Conservation (phyloP, 1,139 yeast genomes). For the Hyphopichia burtonii region DNA sequence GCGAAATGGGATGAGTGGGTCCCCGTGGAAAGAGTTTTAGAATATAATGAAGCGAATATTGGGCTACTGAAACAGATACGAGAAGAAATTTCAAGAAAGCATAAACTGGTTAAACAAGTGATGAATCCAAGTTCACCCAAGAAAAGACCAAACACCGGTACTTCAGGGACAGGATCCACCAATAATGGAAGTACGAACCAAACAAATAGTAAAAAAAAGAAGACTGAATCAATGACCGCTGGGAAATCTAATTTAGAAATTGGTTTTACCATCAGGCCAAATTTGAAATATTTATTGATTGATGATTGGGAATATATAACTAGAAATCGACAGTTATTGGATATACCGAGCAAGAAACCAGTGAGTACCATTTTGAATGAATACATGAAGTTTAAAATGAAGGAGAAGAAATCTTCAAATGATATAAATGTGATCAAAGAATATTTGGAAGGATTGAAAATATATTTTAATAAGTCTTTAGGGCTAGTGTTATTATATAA, state of each 20-base stretch:
- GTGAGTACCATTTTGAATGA: constrained; percentile 53
- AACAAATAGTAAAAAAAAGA: constrained; percentile 13
- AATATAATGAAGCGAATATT: constrained; percentile 67
- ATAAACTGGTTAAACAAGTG: constrained; percentile 5
- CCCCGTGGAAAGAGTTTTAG: constrained; percentile 62
- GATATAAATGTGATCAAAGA: constrained; percentile 64
- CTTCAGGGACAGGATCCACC: not conserved
- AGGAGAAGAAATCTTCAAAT: constrained; percentile 17
- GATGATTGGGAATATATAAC: constrained; percentile 95
- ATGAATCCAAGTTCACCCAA: not conserved
- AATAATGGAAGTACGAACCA: constrained; percentile 9
- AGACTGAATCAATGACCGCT: constrained; percentile 24
- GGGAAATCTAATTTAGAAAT: constrained; percentile 33
- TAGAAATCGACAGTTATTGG: constrained; percentile 67
- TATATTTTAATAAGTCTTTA: constrained; percentile 76
- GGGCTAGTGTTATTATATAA: constrained; percentile 77
- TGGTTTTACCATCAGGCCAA: constrained; percentile 56
- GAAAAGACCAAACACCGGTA: not conserved
- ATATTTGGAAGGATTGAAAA: constrained; percentile 61
- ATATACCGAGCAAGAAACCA: constrained; percentile 55
- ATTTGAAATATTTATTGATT: constrained; percentile 68
- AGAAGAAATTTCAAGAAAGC: constrained; percentile 27
- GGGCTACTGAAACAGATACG: constrained; percentile 63
- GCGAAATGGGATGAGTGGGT: constrained; percentile 98
- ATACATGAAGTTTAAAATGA: constrained; percentile 32